Percentiles rank a stretch among this genome's conserved stretches.
phyloP scores from a whole-genome alignment of 202 grass and related monocot genomes.

The Brachypodium distachyon region DNA sequence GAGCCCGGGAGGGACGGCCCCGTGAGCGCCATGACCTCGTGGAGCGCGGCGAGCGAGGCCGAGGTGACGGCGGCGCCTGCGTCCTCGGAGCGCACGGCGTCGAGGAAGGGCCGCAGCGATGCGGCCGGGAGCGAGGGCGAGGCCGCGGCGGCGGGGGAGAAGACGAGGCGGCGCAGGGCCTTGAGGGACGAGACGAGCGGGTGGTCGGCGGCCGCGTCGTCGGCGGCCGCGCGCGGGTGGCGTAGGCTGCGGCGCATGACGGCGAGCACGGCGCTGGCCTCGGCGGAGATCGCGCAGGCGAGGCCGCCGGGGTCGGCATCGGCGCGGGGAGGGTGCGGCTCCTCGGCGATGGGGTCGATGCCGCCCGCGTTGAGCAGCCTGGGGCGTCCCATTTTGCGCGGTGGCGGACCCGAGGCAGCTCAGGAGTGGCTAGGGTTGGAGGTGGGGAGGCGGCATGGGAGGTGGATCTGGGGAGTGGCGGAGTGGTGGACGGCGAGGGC shows the following conservation, averaged over 20 bases:
- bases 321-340: slow-evolving; percentile 17
- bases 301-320: slow-evolving; percentile 27
- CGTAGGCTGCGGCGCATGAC: slow-evolving; percentile 74
- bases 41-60: slow-evolving; percentile 62
- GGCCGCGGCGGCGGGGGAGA: slow-evolving; percentile 14
- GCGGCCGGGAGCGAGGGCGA: slow-evolving; percentile 18
- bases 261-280: slow-evolving; percentile 74
- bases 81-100: slow-evolving; percentile 83
- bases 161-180: slow-evolving; percentile 69
- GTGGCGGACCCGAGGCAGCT: background rate
- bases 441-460: background rate
- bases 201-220: slow-evolving; percentile 53
- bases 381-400: slow-evolving; percentile 36
- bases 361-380: slow-evolving; percentile 23
- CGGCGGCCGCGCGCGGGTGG: slow-evolving; percentile 32
- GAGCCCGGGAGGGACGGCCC: slow-evolving; percentile 28
- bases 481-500: slow-evolving; percentile 6
- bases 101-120: slow-evolving; percentile 70
- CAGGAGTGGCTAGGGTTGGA: background rate
- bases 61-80: slow-evolving; percentile 69
- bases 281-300: slow-evolving; percentile 66
- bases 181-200: slow-evolving; percentile 69
- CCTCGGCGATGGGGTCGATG: slow-evolving; percentile 68
- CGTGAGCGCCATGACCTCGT: slow-evolving; percentile 61
- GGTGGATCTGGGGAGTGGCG: slow-evolving; percentile 20